Conservation (phyloP, 2,329 filamentous ascomycete species). For the Claviceps sp. region DNA sequence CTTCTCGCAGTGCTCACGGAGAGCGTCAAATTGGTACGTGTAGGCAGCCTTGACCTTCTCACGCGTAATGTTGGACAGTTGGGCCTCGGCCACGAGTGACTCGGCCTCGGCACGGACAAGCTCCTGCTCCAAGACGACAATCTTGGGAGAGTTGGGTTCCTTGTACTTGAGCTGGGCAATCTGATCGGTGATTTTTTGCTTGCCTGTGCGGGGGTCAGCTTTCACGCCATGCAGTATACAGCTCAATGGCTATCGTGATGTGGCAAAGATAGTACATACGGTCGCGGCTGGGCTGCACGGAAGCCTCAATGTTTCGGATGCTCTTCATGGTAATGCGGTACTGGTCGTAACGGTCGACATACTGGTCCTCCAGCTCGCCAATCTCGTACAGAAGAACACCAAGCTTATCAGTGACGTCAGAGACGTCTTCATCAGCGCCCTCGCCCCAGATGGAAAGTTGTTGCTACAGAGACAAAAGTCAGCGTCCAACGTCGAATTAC, state of each 20-base stretch:
- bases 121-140: constrained; percentile 95
- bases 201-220: constrained; percentile 43
- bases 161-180: constrained; percentile 99
- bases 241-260: background rate
- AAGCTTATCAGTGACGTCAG: constrained; percentile 96
- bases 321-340: constrained; percentile 99
- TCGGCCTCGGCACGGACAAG: constrained; percentile 96
- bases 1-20: constrained; percentile 96
- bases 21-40: constrained; percentile 93
- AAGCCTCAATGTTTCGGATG: constrained; percentile 97
- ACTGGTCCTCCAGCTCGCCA: constrained; percentile 94
- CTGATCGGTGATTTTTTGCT: constrained; percentile 98
- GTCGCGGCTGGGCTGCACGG: constrained; percentile 93
- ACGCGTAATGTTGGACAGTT: constrained; percentile 97
- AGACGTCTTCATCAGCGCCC: constrained; percentile 89
- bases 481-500: background rate
- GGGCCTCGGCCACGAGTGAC: constrained; percentile 95
- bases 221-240: background rate
- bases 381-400: constrained; percentile 97
- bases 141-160: constrained; percentile 94
- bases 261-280: constrained; percentile 41
- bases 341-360: constrained; percentile 97
- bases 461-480: constrained; percentile 45
- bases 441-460: constrained; percentile 99
- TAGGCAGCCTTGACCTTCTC: constrained; percentile 99